Conservation (phyloP, 1,284 basidiomycete genomes). For the Veloboletus limbatus region DNA sequence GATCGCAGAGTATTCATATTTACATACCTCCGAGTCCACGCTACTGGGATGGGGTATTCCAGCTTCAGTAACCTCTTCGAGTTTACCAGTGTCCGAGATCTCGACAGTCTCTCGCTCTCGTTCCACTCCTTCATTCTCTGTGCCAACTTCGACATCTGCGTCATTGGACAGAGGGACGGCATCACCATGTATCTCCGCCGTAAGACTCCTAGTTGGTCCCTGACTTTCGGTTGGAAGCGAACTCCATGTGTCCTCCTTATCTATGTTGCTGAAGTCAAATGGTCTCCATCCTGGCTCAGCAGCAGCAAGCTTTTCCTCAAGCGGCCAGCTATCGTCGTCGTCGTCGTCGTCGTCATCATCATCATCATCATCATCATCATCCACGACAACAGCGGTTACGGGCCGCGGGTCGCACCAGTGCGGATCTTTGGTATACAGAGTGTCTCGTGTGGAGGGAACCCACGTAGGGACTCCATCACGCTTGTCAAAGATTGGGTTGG, state of each 20-base stretch:
- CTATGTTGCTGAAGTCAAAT: conserved; percentile 36
- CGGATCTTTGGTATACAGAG: conserved; percentile 43
- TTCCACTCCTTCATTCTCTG: conserved; percentile 21
- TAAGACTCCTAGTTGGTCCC: conserved; percentile 30
- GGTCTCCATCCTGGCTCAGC: conserved; percentile 57
- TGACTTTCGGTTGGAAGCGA: conserved; percentile 57
- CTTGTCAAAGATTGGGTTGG: conserved; percentile 50
- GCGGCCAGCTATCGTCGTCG: conserved; percentile 71
- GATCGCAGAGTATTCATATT: not conserved
- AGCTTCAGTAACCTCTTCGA: conserved; percentile 39
- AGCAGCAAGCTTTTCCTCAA: conserved; percentile 58
- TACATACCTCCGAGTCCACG: conserved; percentile 36
- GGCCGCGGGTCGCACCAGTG: conserved; percentile 33
- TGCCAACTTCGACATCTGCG: conserved; percentile 2
- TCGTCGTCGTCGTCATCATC: conserved; percentile 63
- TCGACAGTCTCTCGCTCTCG: conserved; percentile 37
- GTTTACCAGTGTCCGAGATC: conserved; percentile 37
- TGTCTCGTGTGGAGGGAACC: conserved; percentile 60
- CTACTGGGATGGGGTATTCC: conserved; percentile 41
- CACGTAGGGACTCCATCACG: conserved; percentile 46
- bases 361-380: conserved; percentile 54
- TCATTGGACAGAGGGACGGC: conserved; percentile 15
- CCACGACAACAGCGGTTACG: conserved; percentile 43
- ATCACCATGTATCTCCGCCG: conserved; percentile 12
- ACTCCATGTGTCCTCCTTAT: conserved; percentile 70